Evolutionary conservation across 371 early-diverging fungal species (phyloP), one percentile per base, ranked within the genome.

Genomic region (Mortierella sp.): DNA sequence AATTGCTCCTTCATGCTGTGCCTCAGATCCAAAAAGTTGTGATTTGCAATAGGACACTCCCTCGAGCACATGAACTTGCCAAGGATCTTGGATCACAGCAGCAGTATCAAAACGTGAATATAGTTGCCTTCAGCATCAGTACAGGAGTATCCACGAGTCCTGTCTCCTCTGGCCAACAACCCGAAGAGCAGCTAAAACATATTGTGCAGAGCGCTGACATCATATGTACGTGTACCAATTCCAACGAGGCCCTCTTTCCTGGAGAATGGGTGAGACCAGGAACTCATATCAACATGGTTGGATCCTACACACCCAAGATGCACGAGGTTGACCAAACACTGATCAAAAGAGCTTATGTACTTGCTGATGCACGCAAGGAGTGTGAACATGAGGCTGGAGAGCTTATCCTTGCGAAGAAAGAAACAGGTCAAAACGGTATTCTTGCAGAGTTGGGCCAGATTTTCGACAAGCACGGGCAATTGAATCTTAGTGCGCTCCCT

Each of bases 181-280:
- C 62, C 23, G 47, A 43, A 22, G 49, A 47, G 1, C 40, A 64
- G 15, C 57, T 88, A 19, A 83, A 62, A 49, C 49, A 35, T 71
- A 75, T 87, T 29, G 87, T 89, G 0, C 74, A 70, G 43, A 32
- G 75, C 1, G 90, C 91, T 1, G 87, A 91, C 45, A 85, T 91
- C 40, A 83, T 91, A 13, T 89, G 90, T 63, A 89, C 91, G 0
- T 89, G 89, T 63, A 91, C 91, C 8, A 89, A 89, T 49, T 81
- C 87, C 1, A 78, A 68, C 1, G 71, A 83, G 19, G 85, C 91
- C 0, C 68, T 91, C 8, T 74, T 91, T 42, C 71, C 67, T 47
- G 90, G 91, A 10, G 63, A 76, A 26, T 88, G 88, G 88, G 73
- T 89, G 13, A 85, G 83, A 58, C 64, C 83, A 0, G 86, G 87